A percentile compares a stretch with the other conserved stretches of the same genome.
phyloP scores from a whole-genome alignment of 1,284 basidiomycete genomes.

The Malassezia globosa region DNA sequence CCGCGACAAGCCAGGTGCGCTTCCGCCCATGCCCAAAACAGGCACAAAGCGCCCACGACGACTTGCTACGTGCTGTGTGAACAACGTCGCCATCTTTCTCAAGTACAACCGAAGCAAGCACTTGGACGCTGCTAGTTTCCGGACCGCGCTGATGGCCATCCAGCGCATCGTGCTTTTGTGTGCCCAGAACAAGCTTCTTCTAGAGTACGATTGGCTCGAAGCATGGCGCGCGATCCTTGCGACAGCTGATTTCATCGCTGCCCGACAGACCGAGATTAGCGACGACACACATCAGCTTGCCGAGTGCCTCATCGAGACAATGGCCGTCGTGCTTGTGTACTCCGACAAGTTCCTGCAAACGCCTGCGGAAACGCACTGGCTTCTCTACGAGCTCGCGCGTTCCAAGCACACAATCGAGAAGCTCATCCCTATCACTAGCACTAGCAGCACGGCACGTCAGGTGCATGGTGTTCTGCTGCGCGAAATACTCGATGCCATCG shows the following conservation, averaged over 20 bases:
- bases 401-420: constrained; percentile 18
- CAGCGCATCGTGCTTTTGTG: constrained; percentile 25
- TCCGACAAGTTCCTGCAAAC: constrained; percentile 26
- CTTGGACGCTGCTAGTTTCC: constrained; percentile 25
- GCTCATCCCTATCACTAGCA: constrained; percentile 12
- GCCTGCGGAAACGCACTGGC: constrained; percentile 24
- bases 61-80: constrained; percentile 28
- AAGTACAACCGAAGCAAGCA: constrained; percentile 39
- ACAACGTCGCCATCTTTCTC: constrained; percentile 26
- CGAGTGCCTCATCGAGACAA: constrained; percentile 23
- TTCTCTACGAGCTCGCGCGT: constrained; percentile 35
- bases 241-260: constrained; percentile 23
- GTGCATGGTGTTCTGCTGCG: constrained; percentile 21
- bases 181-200: constrained; percentile 22
- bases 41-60: constrained; percentile 22
- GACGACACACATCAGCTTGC: constrained; percentile 21
- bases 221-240: constrained; percentile 29
- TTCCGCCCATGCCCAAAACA: constrained; percentile 21
- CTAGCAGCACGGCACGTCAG: constrained; percentile 17
- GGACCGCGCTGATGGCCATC: constrained; percentile 26
- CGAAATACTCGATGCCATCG: constrained; percentile 23
- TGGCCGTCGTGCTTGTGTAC: constrained; percentile 24
- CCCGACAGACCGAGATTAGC: constrained; percentile 23
- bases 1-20: constrained; percentile 24
- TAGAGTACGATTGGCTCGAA: constrained; percentile 37